A percentile compares a stretch with the other conserved stretches of the same genome.
These are phyloP conservation scores for Pseudogymnoascus sp. DNA, from an alignment of 2,329 filamentous ascomycete species.

Conservation along the genomic window DNA sequence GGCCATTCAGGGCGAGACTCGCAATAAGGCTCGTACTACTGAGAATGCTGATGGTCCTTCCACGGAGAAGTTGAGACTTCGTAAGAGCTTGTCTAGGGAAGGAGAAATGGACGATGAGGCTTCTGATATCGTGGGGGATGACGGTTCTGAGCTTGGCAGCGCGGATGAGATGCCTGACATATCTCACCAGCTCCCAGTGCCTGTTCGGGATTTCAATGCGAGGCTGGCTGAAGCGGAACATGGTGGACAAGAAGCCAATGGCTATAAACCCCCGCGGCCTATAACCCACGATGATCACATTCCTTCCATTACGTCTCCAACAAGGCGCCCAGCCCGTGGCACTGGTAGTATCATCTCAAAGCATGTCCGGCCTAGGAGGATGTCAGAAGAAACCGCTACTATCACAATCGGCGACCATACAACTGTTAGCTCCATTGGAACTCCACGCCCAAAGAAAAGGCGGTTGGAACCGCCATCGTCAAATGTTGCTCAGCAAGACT, in stretches of 20 bases:
- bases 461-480: conserved; percentile 12
- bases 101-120: conserved; percentile 13
- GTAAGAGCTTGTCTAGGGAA: conserved; percentile 19
- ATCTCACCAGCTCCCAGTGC: conserved; percentile 16
- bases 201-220: conserved; percentile 27
- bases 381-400: conserved; percentile 25
- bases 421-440: conserved; percentile 27
- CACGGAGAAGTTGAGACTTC: conserved; percentile 23
- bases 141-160: conserved; percentile 14
- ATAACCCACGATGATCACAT: conserved; percentile 2
- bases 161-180: conserved; percentile 17
- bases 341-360: conserved; percentile 20
- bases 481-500: conserved; percentile 7
- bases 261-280: background rate
- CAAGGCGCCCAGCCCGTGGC: background rate
- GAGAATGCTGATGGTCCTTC: conserved; percentile 14
- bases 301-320: conserved; percentile 6
- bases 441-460: conserved; percentile 21
- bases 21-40: background rate
- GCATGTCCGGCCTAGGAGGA: conserved; percentile 17
- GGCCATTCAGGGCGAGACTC: background rate
- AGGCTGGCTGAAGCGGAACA: conserved; percentile 24
- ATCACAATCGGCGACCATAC: conserved; percentile 30
- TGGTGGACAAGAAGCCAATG: conserved; percentile 1
- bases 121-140: conserved; percentile 11